phyloP scores from a whole-genome alignment of 1,139 yeast genomes.

The Taiozyma sp. region DNA sequence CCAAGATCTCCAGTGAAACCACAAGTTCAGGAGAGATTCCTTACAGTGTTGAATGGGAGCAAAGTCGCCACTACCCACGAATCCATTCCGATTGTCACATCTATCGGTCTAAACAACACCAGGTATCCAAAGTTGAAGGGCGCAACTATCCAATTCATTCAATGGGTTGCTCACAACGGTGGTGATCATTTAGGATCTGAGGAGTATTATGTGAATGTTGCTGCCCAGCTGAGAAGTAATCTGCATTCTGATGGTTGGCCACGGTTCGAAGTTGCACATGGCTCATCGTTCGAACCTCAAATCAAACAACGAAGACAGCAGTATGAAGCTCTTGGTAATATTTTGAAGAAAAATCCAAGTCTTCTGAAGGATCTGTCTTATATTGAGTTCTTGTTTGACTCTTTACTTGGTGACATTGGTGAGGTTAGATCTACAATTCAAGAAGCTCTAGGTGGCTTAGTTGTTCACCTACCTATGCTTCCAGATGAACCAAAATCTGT shows the following conservation, averaged over 20 bases:
- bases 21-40: slow-evolving; percentile 52
- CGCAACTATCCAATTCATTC: slow-evolving; percentile 50
- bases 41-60: slow-evolving; percentile 48
- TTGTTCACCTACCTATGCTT: slow-evolving; percentile 42
- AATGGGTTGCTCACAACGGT: slow-evolving; percentile 39
- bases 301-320: slow-evolving; percentile 49
- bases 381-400: slow-evolving; percentile 63
- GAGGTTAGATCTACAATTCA: slow-evolving; percentile 68
- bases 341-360: slow-evolving; percentile 45
- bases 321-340: slow-evolving; percentile 72
- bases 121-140: slow-evolving; percentile 25
- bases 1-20: slow-evolving; percentile 48
- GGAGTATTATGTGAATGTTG: slow-evolving; percentile 38
- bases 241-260: slow-evolving; percentile 61
- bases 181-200: slow-evolving; percentile 20
- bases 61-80: slow-evolving; percentile 38
- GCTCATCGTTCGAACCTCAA: slow-evolving; percentile 21
- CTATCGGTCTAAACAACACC: slow-evolving; percentile 53
- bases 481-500: slow-evolving; percentile 33
- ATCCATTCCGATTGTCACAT: slow-evolving; percentile 37
- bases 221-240: slow-evolving; percentile 44
- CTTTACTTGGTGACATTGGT: slow-evolving; percentile 58
- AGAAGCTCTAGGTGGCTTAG: slow-evolving; percentile 60
- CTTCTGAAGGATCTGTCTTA: slow-evolving; percentile 46
- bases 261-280: slow-evolving; percentile 32